Conservation (phyloP, 2,329 filamentous ascomycete species). For the Claviceps digitariae region DNA sequence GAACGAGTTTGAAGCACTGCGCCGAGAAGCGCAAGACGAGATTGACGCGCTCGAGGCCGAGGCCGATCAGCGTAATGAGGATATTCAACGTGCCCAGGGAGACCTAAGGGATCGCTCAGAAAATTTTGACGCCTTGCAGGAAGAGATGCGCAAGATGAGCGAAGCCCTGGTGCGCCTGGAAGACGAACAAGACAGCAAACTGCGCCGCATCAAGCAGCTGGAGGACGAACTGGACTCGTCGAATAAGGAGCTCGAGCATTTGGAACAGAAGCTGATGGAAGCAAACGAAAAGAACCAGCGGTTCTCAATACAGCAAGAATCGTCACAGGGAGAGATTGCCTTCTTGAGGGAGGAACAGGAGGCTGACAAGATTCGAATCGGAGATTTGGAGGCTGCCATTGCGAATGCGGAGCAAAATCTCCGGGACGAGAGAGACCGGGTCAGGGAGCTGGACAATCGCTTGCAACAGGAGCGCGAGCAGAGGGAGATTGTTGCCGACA, state of each 20-base stretch:
- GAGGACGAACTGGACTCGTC: constrained; percentile 73
- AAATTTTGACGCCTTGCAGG: constrained; percentile 81
- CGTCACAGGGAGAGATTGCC: constrained; percentile 79
- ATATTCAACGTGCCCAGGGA: constrained; percentile 54
- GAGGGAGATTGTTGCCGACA: constrained; percentile 70
- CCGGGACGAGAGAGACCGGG: constrained; percentile 72
- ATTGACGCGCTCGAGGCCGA: constrained; percentile 57
- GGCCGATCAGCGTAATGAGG: constrained; percentile 56
- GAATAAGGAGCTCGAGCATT: constrained; percentile 72
- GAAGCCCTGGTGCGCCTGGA: constrained; percentile 77
- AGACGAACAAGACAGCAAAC: constrained; percentile 72
- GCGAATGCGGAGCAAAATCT: constrained; percentile 66
- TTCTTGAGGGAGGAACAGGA: constrained; percentile 97
- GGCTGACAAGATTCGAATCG: constrained; percentile 93
- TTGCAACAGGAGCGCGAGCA: constrained; percentile 71
- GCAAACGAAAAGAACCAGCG: constrained; percentile 78
- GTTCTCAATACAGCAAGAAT: constrained; percentile 82
- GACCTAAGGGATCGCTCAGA: constrained; percentile 68
- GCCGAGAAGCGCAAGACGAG: constrained; percentile 51
- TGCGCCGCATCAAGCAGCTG: constrained; percentile 66
- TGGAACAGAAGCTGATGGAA: constrained; percentile 75
- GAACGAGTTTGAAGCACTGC: constrained; percentile 45
- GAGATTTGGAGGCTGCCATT: constrained; percentile 74
- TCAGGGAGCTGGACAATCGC: constrained; percentile 58
- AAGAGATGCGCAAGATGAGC: constrained; percentile 85